These are phyloP conservation scores for Fusarium verticillioides DNA, from an alignment of 2,329 filamentous ascomycete species.

Conservation along the genomic window DNA sequence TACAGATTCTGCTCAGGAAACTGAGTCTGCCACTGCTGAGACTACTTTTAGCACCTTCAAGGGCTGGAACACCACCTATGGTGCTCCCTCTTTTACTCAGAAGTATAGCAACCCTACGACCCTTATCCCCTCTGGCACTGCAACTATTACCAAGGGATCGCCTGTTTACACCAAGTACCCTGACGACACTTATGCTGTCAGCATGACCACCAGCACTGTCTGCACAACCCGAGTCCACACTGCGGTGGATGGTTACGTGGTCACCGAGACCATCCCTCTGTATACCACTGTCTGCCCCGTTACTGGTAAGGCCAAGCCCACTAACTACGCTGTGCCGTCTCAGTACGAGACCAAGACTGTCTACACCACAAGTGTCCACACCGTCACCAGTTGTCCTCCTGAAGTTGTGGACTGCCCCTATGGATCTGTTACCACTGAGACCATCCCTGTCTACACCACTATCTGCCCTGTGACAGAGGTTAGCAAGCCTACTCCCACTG, in stretches of 20 bases:
- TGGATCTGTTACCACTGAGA: constrained; percentile 48
- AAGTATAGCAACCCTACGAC: constrained; percentile 10
- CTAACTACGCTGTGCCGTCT: constrained; percentile 8
- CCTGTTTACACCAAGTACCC: constrained; percentile 20
- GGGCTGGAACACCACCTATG: constrained; percentile 34
- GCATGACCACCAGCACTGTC: constrained; percentile 50
- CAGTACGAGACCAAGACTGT: constrained; percentile 53
- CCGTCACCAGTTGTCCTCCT: constrained; percentile 65
- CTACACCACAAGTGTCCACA: constrained; percentile 64
- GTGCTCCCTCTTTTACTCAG: constrained; percentile 10
- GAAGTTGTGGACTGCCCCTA: constrained; percentile 62
- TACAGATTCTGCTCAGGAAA: constrained; percentile 4
- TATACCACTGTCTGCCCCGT: constrained; percentile 60
- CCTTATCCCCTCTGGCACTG: not conserved
- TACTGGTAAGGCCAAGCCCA: constrained; percentile 35
- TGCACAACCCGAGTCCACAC: constrained; percentile 60
- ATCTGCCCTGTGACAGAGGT: constrained; percentile 29
- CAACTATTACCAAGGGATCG: constrained; percentile 4
- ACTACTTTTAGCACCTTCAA: constrained; percentile 27
- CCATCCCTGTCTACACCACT: constrained; percentile 37
- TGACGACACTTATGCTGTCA: constrained; percentile 16
- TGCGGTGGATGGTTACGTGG: constrained; percentile 47
- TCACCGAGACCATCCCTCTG: constrained; percentile 54
- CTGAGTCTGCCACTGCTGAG: constrained; percentile 2
- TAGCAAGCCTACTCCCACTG: constrained; percentile 14